Conservation (phyloP, 129 eudicot species). For the Pittosporum tobira region DNA sequence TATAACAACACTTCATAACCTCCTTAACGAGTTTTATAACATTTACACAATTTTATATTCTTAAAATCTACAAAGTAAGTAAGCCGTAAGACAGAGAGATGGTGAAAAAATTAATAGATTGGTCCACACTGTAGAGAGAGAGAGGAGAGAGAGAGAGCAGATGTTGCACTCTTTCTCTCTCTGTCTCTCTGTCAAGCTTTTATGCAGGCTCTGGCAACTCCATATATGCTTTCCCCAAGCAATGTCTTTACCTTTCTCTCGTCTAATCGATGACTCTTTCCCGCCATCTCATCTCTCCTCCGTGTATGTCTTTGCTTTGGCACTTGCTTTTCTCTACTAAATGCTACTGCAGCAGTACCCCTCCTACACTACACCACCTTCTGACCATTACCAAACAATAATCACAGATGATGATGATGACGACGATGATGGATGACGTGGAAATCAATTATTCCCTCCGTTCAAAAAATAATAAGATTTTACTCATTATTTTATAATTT, state of each 20-base stretch:
- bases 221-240: slow-evolving; percentile 15
- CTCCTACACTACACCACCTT: slow-evolving; percentile 10
- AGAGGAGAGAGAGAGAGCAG: not conserved
- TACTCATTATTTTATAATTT: too few species aligned
- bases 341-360: slow-evolving; percentile 2
- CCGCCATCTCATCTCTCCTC: slow-evolving; percentile 2
- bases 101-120: not conserved
- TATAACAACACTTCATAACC: too few species aligned
- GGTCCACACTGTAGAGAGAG: not conserved
- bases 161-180: not conserved
- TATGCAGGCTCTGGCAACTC: slow-evolving; percentile 13
- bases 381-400: slow-evolving; percentile 22
- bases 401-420: slow-evolving; percentile 3
- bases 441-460: too few species aligned
- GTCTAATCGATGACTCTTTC: not conserved
- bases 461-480: too few species aligned
- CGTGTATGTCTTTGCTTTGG: slow-evolving; percentile 20
- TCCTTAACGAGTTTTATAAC: too few species aligned
- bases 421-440: slow-evolving; percentile 1
- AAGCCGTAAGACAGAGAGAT: too few species aligned
- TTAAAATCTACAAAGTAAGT: too few species aligned
- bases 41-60: too few species aligned
- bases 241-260: slow-evolving; percentile 9
- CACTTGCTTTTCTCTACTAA: slow-evolving; percentile 23
- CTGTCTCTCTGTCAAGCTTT: not conserved